Conservation (phyloP, 441 rosid species). For the Pelargonium cotyledonis region DNA sequence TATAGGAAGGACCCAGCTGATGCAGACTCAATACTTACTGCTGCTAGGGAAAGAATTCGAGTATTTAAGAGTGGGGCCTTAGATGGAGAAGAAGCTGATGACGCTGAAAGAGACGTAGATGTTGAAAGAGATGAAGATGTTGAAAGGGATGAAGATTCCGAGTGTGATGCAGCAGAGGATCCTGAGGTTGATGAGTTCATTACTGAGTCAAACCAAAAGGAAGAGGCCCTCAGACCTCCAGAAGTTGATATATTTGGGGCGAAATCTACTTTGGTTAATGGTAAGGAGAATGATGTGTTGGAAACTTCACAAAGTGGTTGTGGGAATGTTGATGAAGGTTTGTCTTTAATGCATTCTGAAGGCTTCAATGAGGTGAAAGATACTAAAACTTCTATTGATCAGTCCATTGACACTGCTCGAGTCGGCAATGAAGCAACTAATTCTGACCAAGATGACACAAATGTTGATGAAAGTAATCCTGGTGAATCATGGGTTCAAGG, state of each 20-base stretch:
- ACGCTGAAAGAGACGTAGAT: conserved; percentile 69
- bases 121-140: conserved; percentile 77
- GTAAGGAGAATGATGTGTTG: conserved; percentile 29
- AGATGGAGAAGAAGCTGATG: conserved; percentile 79
- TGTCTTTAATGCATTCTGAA: conserved; percentile 30
- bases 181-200: conserved; percentile 73
- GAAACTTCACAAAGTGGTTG: conserved; percentile 32
- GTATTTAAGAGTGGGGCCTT: conserved; percentile 56
- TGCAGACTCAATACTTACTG: conserved; percentile 58
- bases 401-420: conserved; percentile 30
- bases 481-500: conserved; percentile 85
- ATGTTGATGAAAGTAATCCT: conserved; percentile 62
- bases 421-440: conserved; percentile 24
- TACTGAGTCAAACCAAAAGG: conserved; percentile 40
- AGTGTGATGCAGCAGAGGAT: conserved; percentile 58
- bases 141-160: conserved; percentile 89
- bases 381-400: conserved; percentile 28
- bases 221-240: conserved; percentile 26
- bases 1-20: conserved; percentile 71
- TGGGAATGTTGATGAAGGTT: conserved; percentile 26
- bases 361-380: conserved; percentile 27
- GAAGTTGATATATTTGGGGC: conserved; percentile 28
- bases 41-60: conserved; percentile 67
- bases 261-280: conserved; percentile 32
- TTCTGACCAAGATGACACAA: conserved; percentile 40